Evolutionary conservation across 352 stramenopile genomes (phyloP).

Genomic region (Phytophthora lateralis): DNA sequence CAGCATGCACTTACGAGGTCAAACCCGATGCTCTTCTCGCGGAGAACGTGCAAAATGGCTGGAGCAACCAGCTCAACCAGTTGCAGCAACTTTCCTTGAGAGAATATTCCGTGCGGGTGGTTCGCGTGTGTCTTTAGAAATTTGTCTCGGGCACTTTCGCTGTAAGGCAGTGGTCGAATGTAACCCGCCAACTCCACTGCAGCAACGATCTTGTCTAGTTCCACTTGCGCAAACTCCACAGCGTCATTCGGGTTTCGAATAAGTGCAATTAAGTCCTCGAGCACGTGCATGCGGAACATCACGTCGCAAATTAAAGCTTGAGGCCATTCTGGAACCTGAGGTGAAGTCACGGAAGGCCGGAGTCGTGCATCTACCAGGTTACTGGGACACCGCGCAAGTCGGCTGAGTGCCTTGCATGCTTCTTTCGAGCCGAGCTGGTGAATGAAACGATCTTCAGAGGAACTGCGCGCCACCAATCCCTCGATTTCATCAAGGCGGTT

Average conservation of each 20-base stretch:
- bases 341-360: constrained; percentile 51
- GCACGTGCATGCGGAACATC: constrained; percentile 60
- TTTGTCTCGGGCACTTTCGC: constrained; percentile 41
- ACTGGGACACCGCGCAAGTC: constrained; percentile 54
- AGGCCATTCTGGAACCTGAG: constrained; percentile 50
- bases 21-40: constrained; percentile 42
- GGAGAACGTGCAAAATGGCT: constrained; percentile 60
- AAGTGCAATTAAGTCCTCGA: constrained; percentile 70
- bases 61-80: constrained; percentile 59
- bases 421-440: constrained; percentile 61
- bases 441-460: constrained; percentile 41
- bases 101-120: constrained; percentile 46
- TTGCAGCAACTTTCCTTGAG: constrained; percentile 47
- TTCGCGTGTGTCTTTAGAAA: constrained; percentile 41
- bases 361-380: constrained; percentile 45
- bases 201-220: constrained; percentile 45
- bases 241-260: constrained; percentile 56
- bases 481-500: constrained; percentile 74
- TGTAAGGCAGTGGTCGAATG: constrained; percentile 65
- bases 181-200: constrained; percentile 69
- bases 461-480: constrained; percentile 31
- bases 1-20: constrained; percentile 62
- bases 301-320: constrained; percentile 74
- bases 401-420: constrained; percentile 62
- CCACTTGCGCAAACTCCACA: constrained; percentile 48